Conservation (phyloP, 164 flowering plant species). For the Cinnamomum chago region DNA sequence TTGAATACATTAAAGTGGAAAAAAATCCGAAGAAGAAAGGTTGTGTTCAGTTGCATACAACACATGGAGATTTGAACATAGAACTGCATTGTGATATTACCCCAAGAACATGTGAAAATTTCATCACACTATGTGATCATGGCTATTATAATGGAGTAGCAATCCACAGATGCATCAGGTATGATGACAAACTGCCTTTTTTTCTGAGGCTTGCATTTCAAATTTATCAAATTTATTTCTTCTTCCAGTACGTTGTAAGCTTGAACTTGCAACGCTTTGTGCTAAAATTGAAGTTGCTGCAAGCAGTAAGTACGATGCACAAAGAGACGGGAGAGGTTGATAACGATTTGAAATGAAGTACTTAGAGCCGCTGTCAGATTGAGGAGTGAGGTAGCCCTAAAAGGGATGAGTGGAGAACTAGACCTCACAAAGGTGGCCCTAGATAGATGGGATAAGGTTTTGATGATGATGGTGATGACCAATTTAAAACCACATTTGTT, state of each 20-base stretch:
- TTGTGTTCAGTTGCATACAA: constrained; percentile 84
- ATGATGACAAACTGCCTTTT: constrained; percentile 8
- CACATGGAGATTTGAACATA: constrained; percentile 96
- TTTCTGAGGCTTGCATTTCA: constrained; percentile 1
- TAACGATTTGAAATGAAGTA: too few relatives aligned
- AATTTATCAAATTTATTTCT: neutral
- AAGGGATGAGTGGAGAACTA: too few relatives aligned
- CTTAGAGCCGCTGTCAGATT: too few relatives aligned
- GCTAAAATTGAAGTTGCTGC: too few relatives aligned
- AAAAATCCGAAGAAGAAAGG: constrained; percentile 97
- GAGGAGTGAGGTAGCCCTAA: too few relatives aligned
- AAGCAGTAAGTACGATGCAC: too few relatives aligned
- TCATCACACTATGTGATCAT: constrained; percentile 84
- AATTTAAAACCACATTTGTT: neutral
- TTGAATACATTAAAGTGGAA: constrained; percentile 87
- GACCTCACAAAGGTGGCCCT: too few relatives aligned
- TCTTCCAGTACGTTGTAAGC: neutral
- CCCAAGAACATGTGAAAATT: constrained; percentile 94
- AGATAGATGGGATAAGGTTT: too few relatives aligned
- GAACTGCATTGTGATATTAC: constrained; percentile 92
- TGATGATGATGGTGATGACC: too few relatives aligned
- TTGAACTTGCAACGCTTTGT: neutral
- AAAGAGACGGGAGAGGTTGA: too few relatives aligned
- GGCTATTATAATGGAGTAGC: constrained; percentile 89
- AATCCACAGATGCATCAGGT: constrained; percentile 90